Conservation (phyloP, 1,139 yeast genomes). For the Eremothecium coryli region DNA sequence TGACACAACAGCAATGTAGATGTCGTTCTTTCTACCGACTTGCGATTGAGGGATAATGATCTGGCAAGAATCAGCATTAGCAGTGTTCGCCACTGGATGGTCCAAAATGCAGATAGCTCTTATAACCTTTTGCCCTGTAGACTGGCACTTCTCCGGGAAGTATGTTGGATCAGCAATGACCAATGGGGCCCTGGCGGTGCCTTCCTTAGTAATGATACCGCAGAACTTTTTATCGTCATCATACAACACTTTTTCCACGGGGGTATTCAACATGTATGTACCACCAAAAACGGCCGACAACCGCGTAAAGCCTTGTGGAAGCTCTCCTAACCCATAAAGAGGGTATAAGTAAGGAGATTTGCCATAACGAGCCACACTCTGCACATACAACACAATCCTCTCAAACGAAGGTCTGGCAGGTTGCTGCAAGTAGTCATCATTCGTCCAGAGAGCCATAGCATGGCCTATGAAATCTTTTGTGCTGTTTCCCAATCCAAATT, state of each 20-base stretch:
- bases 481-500: constrained; percentile 86
- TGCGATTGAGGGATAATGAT: constrained; percentile 95
- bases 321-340: constrained; percentile 90
- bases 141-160: constrained; percentile 82
- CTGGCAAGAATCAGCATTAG: constrained; percentile 82
- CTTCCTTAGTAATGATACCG: constrained; percentile 88
- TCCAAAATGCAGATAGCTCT: constrained; percentile 92
- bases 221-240: constrained; percentile 62
- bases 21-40: constrained; percentile 85
- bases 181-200: constrained; percentile 82
- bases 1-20: constrained; percentile 85
- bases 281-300: constrained; percentile 97
- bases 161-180: constrained; percentile 98
- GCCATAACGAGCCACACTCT: constrained; percentile 90
- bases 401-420: constrained; percentile 92
- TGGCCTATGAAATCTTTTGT: constrained; percentile 96
- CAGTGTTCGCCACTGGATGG: constrained; percentile 80
- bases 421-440: constrained; percentile 78
- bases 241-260: constrained; percentile 80
- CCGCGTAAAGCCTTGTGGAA: constrained; percentile 98
- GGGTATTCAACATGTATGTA: constrained; percentile 95
- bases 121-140: constrained; percentile 80
- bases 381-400: constrained; percentile 74
- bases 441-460: constrained; percentile 96
- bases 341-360: constrained; percentile 96